phyloP scores from a whole-genome alignment of 75 land plant genomes.

The Gnetum montanum region DNA sequence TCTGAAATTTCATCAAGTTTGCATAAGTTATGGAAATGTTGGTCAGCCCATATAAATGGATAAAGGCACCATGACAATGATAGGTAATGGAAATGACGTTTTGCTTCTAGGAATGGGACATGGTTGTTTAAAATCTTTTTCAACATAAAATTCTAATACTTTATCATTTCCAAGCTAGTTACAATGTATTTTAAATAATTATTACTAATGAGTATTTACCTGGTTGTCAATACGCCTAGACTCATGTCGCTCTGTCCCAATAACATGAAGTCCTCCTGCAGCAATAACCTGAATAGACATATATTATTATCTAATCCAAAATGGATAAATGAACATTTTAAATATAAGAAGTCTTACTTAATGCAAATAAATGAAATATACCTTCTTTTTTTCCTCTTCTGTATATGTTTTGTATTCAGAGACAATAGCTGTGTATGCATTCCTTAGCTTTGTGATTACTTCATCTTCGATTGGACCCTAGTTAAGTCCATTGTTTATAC shows the following conservation, averaged over 20 bases:
- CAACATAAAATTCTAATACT: no score
- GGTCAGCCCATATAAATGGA: no score
- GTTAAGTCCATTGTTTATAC: background rate
- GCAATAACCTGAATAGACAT: constrained; percentile 61
- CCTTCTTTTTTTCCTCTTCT: constrained; percentile 87
- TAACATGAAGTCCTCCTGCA: constrained; percentile 96
- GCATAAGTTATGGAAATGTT: no score
- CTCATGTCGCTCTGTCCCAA: constrained; percentile 98
- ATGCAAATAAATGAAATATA: no score
- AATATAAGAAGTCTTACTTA: background rate
- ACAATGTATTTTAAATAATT: background rate
- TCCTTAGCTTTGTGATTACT: constrained; percentile 67
- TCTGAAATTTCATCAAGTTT: no score
- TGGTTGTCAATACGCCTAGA: constrained; percentile 98
- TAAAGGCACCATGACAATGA: no score
- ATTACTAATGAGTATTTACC: constrained; percentile 20
- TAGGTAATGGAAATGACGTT: no score
- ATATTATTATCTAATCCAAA: background rate
- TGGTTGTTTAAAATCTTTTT: no score
- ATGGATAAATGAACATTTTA: background rate
- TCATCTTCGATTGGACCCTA: constrained; percentile 95
- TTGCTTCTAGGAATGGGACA: no score
- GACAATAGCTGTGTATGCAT: constrained; percentile 46
- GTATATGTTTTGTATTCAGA: constrained; percentile 77
- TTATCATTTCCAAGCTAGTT: no score